These are phyloP conservation scores for Phytophthora chlamydospora DNA, from an alignment of 352 stramenopile species.

Conservation along the genomic window DNA sequence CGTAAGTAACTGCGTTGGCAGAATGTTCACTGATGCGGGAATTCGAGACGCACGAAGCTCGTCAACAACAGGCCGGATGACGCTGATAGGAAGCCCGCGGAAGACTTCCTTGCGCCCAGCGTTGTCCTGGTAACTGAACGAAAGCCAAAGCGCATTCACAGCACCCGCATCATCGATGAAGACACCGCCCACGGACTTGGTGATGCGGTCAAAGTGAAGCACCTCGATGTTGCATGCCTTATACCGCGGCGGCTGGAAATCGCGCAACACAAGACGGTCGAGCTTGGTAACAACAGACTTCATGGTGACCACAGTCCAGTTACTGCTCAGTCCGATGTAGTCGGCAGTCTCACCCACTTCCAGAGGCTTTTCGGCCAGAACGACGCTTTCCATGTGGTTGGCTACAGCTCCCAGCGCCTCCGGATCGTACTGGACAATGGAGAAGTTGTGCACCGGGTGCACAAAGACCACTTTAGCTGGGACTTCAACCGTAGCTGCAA, in stretches of 20 bases:
- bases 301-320: conserved; percentile 88
- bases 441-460: conserved; percentile 93
- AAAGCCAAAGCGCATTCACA: conserved; percentile 85
- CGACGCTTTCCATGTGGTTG: conserved; percentile 60
- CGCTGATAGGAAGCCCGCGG: conserved; percentile 68
- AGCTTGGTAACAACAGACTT: conserved; percentile 88
- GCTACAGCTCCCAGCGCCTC: conserved; percentile 67
- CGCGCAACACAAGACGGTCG: conserved; percentile 77
- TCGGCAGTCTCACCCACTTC: conserved; percentile 79
- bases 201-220: conserved; percentile 90
- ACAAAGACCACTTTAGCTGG: conserved; percentile 90
- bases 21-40: conserved; percentile 61
- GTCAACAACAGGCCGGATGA: conserved; percentile 73
- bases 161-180: conserved; percentile 78
- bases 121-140: conserved; percentile 87
- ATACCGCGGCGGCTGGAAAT: conserved; percentile 87
- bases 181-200: conserved; percentile 84
- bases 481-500: conserved; percentile 89
- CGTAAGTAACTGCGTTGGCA: conserved; percentile 80
- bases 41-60: conserved; percentile 51
- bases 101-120: conserved; percentile 86
- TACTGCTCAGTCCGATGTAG: conserved; percentile 87
- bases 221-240: conserved; percentile 88
- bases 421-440: conserved; percentile 90
- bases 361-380: conserved; percentile 66